phyloP scores from a whole-genome alignment of 2,329 filamentous ascomycete genomes.

The Fusarium redolens region DNA sequence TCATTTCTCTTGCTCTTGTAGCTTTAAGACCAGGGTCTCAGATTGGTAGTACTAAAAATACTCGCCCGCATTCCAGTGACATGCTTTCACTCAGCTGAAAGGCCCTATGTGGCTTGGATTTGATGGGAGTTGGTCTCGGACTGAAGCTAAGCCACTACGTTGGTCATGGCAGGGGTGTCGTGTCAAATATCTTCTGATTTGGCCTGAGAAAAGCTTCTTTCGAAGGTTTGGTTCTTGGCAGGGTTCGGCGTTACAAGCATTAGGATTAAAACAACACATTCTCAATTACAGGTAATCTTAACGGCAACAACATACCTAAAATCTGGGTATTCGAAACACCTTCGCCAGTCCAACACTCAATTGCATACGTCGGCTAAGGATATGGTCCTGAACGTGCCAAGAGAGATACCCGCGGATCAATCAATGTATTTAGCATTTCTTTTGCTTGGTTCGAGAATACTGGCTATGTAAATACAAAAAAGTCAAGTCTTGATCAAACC shows the following conservation, averaged over 20 bases:
- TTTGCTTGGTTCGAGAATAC: background rate
- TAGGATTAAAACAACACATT: background rate
- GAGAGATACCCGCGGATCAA: background rate
- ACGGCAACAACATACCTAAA: background rate
- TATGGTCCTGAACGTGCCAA: background rate
- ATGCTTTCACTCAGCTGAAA: background rate
- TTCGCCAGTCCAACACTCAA: background rate
- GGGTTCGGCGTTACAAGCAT: background rate
- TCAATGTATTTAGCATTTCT: background rate
- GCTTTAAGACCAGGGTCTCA: background rate
- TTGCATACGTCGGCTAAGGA: background rate
- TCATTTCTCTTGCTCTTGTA: background rate
- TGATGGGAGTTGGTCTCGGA: background rate
- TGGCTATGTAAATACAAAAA: background rate
- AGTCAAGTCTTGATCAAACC: background rate
- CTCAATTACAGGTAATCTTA: background rate
- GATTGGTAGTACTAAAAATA: constrained; percentile 22
- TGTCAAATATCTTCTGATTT: background rate
- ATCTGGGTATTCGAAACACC: background rate
- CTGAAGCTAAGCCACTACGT: constrained; percentile 8
- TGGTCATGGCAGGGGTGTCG: background rate
- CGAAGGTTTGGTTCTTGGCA: background rate
- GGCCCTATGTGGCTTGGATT: constrained; percentile 7
- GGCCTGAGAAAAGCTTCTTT: constrained; percentile 10
- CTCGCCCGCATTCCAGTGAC: constrained; percentile 10